These are phyloP conservation scores for Moricandia arvensis DNA, from an alignment of 345 rosid species.

Conservation along the genomic window DNA sequence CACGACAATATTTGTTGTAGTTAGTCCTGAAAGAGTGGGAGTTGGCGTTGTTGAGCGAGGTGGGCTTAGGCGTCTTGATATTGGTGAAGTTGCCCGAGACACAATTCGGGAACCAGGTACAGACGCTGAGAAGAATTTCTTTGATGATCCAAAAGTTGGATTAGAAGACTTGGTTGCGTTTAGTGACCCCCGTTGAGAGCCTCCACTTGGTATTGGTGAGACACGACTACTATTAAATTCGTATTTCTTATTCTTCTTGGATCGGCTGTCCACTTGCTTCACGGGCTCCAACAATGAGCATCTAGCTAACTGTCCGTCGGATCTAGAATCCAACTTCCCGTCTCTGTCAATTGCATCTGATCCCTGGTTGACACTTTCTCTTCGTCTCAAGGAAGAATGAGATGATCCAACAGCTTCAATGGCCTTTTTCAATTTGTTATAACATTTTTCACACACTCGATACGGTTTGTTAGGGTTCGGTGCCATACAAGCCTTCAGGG, in stretches of 20 bases:
- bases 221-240: conserved; percentile 96
- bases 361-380: conserved; percentile 71
- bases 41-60: conserved; percentile 99
- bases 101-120: conserved; percentile 99
- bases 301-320: conserved; percentile 78
- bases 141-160: conserved; percentile 90
- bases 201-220: conserved; percentile 87
- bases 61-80: conserved; percentile 90
- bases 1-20: conserved; percentile 68
- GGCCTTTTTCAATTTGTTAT: conserved; percentile 69
- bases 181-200: conserved; percentile 84
- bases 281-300: conserved; percentile 82
- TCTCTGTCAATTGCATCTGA: conserved; percentile 64
- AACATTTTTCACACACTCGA: conserved; percentile 94
- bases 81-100: conserved; percentile 98
- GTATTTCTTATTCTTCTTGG: conserved; percentile 81
- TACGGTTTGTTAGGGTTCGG: conserved; percentile 91
- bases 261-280: conserved; percentile 68
- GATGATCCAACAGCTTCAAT: conserved; percentile 63
- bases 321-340: conserved; percentile 76
- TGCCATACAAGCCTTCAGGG: conserved; percentile 94
- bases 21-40: conserved; percentile 87
- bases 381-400: conserved; percentile 70
- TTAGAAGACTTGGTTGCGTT: conserved; percentile 74
- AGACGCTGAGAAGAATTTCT: conserved; percentile 96